Percentiles rank a stretch among this genome's conserved stretches.
phyloP scores from a whole-genome alignment of 768 basidiomycete species.

The Gelatoporia subvermispora region DNA sequence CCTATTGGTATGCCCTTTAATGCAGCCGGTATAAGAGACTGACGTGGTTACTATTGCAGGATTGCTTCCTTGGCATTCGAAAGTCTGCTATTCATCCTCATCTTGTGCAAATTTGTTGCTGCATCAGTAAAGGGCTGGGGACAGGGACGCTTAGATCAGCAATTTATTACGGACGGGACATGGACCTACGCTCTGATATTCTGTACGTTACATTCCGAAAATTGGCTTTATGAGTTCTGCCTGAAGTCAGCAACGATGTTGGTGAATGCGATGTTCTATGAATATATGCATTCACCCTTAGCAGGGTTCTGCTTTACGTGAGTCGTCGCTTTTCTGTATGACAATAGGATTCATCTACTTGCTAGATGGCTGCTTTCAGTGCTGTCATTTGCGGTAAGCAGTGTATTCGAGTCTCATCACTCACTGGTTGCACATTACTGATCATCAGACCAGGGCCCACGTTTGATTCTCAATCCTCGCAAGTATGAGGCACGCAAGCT shows the following conservation, averaged over 20 bases:
- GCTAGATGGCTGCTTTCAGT: constrained; percentile 23
- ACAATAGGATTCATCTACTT: not conserved
- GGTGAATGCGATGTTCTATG: constrained; percentile 21
- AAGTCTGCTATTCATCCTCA: constrained; percentile 20
- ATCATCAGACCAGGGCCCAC: constrained; percentile 12
- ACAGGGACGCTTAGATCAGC: constrained; percentile 15
- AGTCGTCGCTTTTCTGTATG: not conserved
- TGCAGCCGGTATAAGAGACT: not conserved
- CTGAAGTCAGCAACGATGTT: constrained; percentile 12
- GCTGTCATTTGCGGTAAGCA: constrained; percentile 19
- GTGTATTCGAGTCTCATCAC: not conserved
- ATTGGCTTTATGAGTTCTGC: no score
- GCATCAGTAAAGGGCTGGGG: constrained; percentile 20
- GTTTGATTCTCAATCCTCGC: constrained; percentile 16
- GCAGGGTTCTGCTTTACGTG: constrained; percentile 25
- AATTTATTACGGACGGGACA: constrained; percentile 23
- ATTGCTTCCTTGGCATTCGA: constrained; percentile 20
- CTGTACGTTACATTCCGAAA: not conserved
- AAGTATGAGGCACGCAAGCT: no score
- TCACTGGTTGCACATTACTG: not conserved
- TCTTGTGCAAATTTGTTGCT: constrained; percentile 15
- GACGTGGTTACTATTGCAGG: constrained; percentile 6
- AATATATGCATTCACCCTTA: constrained; percentile 17
- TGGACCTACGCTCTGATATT: constrained; percentile 25
- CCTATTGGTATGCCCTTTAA: constrained; percentile 15